Evolutionary conservation across 768 basidiomycete genomes (phyloP).

Genomic region (Clitopilus hobsonii): DNA sequence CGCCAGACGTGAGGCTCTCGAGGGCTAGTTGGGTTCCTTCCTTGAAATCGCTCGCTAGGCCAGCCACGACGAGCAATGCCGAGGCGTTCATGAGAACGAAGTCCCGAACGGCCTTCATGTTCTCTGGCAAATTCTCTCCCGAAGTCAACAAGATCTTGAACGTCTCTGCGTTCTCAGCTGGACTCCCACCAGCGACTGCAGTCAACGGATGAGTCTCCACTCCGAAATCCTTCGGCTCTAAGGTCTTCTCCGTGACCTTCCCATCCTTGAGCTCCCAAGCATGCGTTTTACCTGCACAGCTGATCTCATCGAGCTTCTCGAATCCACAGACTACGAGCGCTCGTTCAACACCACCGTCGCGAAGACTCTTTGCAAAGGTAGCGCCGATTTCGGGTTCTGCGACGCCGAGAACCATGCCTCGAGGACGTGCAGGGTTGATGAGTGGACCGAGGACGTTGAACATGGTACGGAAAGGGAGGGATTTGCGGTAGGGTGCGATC

Average conservation of each 20-base stretch:
- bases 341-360: slow-evolving; percentile 69
- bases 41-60: slow-evolving; percentile 61
- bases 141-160: slow-evolving; percentile 62
- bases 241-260: slow-evolving; percentile 50
- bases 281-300: slow-evolving; percentile 85
- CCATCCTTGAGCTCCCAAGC: slow-evolving; percentile 80
- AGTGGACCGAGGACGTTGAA: slow-evolving; percentile 95
- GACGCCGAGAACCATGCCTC: slow-evolving; percentile 89
- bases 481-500: slow-evolving; percentile 79
- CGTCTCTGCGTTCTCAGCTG: slow-evolving; percentile 75
- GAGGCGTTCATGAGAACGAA: slow-evolving; percentile 92
- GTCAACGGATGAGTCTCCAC: slow-evolving; percentile 64
- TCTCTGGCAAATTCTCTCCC: slow-evolving; percentile 48
- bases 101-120: slow-evolving; percentile 63
- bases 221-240: slow-evolving; percentile 78
- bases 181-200: slow-evolving; percentile 68
- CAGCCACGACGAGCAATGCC: slow-evolving; percentile 82
- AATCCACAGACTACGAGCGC: slow-evolving; percentile 92
- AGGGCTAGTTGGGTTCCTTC: slow-evolving; percentile 70
- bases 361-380: slow-evolving; percentile 74
- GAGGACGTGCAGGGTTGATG: slow-evolving; percentile 85
- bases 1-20: slow-evolving; percentile 53
- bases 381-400: slow-evolving; percentile 76
- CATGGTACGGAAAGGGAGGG: slow-evolving; percentile 91
- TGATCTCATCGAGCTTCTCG: slow-evolving; percentile 92